Evolutionary conservation across 176 grass and related monocot species (phyloP), one percentile per base, ranked within the genome.

Genomic region (Themeda triandra): DNA sequence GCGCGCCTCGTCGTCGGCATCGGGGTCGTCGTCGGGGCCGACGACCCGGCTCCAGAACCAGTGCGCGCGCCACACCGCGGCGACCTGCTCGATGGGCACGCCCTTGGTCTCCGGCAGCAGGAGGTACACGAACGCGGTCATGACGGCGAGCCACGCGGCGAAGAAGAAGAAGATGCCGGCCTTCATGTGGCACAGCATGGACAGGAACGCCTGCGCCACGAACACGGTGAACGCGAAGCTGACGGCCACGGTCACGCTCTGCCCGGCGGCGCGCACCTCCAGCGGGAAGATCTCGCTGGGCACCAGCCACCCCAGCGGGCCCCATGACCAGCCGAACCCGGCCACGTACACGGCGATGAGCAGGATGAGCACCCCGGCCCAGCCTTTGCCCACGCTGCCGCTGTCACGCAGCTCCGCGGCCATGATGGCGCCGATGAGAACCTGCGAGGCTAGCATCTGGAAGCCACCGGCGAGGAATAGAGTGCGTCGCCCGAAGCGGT

Each of bases 201-300:
- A 2, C 0, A 92, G 80, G 79, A 94, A 94, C 23, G 81, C 64
- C 75, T 92, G 89, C 51, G 87, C 92, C 39, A 94, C 86, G 13
- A 92, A 27, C 24, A 89, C 85, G 33, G 87, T 86, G 64, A 91
- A 83, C 10, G 84, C 67, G 41, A 94, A 85, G 77, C 84, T 88
- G 25, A 87, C 85, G 0, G 89, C 87, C 42, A 94, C 89, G 13
- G 87, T 85, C 5, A 94, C 64, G 65, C 92, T 75, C 77, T 85
- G 92, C 40, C 89, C 89, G 4, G 78, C 80, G 8, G 92, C 85
- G 66, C 94, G 70, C 49, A 96, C 83, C 87, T 96, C 91, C 59
- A 96, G 63, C 32, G 91, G 84, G 74, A 90, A 92, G 11, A 95
- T 87, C 90, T 92, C 93, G 83, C 94, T 92, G 5, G 94, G 91